Evolutionary conservation across 306 rosid species (phyloP), one percentile per base, ranked within the genome.

Genomic region (Cyamopsis tetragonoloba): DNA sequence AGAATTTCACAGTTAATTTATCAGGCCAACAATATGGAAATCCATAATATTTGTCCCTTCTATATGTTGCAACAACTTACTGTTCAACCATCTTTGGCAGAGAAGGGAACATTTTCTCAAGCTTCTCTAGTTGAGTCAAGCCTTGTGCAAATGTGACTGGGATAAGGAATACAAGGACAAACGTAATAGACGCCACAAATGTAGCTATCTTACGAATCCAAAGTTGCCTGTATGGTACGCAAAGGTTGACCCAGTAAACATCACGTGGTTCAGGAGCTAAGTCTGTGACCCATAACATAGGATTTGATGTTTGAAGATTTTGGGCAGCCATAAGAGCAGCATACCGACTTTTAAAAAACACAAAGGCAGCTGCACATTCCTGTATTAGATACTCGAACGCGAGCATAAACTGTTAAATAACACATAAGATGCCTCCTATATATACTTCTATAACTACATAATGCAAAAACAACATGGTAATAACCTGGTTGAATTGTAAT

Each of bases 341-440:
- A 74, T 85, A 85, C 32, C 99, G 92, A 76, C 79, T 90, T 84
- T 85, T 93, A 86, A 93, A 93, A 82, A 90, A 93, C 63, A 93
- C 97, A 39, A 93, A 90, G 56, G 99, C 97, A 54, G 99, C 84
- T 35, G 95, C 88, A 24, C 92, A 85, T 62, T 86, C 97, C 99
- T 93, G 85, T 68, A 72, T 68, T 56, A 38, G 58, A 70, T 47
- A 49, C 63, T 22, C 34, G 47, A 48, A 35, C 20, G 9, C 13
- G 70, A 60, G 41, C 11, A 37, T 31, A 28, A 75, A 18, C 9
- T 6, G 22, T 26, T 53, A 59, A 44, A 37, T 46, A 44, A 14
- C 70, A 55, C 63, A 42, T 32, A 50, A 41, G 4, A 39, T 15
- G 15, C 8, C 11, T 53, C 43, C 19, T 56, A 32, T 56, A 11